Evolutionary conservation across 2,329 filamentous ascomycete genomes (phyloP).

Genomic region (Phialemonium atrogriseum): DNA sequence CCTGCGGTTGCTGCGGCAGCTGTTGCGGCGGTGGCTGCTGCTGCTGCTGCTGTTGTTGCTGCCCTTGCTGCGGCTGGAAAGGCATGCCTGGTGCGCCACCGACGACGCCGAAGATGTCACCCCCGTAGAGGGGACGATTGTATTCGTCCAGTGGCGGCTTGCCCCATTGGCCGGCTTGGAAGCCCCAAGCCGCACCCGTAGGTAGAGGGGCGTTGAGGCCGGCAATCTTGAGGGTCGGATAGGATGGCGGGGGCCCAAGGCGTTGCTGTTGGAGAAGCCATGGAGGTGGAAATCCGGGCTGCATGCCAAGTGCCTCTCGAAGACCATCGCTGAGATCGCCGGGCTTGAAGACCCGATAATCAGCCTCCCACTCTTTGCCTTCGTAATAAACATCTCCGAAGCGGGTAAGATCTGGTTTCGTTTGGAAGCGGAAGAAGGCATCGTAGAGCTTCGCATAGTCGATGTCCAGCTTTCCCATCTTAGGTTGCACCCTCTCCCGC

Average conservation of each 20-base stretch:
- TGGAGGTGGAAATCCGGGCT: slow-evolving; percentile 83
- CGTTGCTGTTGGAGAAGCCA: slow-evolving; percentile 98
- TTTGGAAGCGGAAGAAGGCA: slow-evolving; percentile 96
- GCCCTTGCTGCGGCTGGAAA: slow-evolving; percentile 11
- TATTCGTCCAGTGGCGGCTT: slow-evolving; percentile 93
- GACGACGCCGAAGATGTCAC: slow-evolving; percentile 83
- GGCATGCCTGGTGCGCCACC: slow-evolving; percentile 18
- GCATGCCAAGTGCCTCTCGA: slow-evolving; percentile 89
- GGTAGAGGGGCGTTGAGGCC: slow-evolving; percentile 91
- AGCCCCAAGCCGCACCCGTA: slow-evolving; percentile 85
- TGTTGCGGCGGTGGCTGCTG: slow-evolving; percentile 27
- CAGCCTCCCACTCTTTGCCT: slow-evolving; percentile 96
- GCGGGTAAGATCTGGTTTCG: slow-evolving; percentile 85
- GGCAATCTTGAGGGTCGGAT: slow-evolving; percentile 89
- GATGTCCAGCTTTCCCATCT: slow-evolving; percentile 95
- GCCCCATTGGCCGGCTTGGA: slow-evolving; percentile 89
- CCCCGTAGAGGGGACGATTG: slow-evolving; percentile 84
- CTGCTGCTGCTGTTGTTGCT: slow-evolving; percentile 8
- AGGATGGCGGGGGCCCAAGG: slow-evolving; percentile 86
- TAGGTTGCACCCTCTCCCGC: slow-evolving; percentile 84
- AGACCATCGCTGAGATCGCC: slow-evolving; percentile 85
- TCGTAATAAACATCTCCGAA: slow-evolving; percentile 99
- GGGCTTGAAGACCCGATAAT: slow-evolving; percentile 80
- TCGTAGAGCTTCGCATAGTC: slow-evolving; percentile 98
- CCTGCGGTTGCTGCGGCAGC: slow-evolving; percentile 5